Evolutionary conservation across 2,329 filamentous ascomycete genomes (phyloP).

Genomic region (Fusarium sp.): DNA sequence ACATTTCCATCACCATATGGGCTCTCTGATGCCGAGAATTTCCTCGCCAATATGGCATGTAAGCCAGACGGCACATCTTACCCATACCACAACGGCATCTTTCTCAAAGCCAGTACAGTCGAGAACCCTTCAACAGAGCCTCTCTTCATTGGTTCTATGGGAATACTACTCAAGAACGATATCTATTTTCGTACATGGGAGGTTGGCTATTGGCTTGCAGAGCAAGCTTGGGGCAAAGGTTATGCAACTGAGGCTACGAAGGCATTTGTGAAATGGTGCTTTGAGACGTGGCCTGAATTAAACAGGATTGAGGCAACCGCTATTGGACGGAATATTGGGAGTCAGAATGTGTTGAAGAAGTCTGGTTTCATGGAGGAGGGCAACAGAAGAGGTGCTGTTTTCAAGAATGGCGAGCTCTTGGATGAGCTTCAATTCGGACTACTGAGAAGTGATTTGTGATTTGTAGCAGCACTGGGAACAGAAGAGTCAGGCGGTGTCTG

Average conservation of each 20-base stretch:
- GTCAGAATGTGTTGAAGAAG: constrained; percentile 56
- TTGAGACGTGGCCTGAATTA: constrained; percentile 55
- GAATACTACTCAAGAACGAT: constrained; percentile 52
- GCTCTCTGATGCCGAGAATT: constrained; percentile 53
- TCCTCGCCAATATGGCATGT: constrained; percentile 46
- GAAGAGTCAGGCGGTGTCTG: background rate
- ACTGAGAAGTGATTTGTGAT: constrained; percentile 51
- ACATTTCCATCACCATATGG: constrained; percentile 61
- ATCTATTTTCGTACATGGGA: constrained; percentile 59
- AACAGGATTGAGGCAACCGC: constrained; percentile 56
- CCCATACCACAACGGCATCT: constrained; percentile 52
- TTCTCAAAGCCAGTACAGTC: constrained; percentile 44
- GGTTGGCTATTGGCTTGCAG: constrained; percentile 62
- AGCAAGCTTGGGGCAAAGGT: constrained; percentile 59
- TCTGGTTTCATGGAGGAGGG: constrained; percentile 60
- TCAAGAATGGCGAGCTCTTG: constrained; percentile 56
- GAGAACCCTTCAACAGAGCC: constrained; percentile 45
- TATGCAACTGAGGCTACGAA: constrained; percentile 55
- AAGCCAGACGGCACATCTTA: constrained; percentile 39
- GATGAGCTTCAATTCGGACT: constrained; percentile 56
- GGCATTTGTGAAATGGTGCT: constrained; percentile 58
- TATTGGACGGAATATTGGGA: constrained; percentile 56
- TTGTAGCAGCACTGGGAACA: background rate
- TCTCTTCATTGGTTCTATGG: constrained; percentile 56
- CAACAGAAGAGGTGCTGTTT: constrained; percentile 53